Conservation (phyloP, 2,329 filamentous ascomycete genomes). For the Cordyceps farinosa region DNA sequence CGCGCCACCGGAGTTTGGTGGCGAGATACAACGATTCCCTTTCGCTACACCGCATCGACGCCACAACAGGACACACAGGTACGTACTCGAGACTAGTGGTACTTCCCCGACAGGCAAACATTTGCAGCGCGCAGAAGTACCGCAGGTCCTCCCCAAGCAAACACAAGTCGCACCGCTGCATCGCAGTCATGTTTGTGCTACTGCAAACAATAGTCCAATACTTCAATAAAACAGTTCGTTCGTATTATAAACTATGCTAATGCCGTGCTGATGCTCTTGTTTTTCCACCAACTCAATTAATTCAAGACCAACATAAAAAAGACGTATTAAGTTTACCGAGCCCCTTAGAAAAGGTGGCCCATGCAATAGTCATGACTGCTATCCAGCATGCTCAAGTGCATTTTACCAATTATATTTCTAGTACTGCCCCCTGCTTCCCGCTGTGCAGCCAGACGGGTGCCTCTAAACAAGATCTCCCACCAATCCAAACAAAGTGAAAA, state of each 20-base stretch:
- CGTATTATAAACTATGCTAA: slow-evolving; percentile 1
- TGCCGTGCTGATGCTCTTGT: slow-evolving; percentile 4
- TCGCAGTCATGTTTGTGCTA: not conserved
- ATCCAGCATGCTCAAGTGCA: slow-evolving; percentile 15
- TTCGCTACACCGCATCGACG: not conserved
- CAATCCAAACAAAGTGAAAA: not conserved
- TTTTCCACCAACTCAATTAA: not conserved
- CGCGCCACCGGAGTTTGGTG: not conserved
- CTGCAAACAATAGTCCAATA: not conserved
- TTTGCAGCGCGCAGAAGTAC: not conserved
- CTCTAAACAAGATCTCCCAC: not conserved
- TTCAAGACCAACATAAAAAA: slow-evolving; percentile 4
- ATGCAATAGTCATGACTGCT: slow-evolving; percentile 13
- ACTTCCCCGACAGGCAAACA: not conserved
- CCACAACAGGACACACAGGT: not conserved
- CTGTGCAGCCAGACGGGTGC: not conserved
- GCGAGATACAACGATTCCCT: not conserved
- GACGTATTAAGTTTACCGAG: not conserved
- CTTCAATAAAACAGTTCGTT: not conserved
- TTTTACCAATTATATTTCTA: slow-evolving; percentile 13
- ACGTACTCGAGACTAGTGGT: not conserved
- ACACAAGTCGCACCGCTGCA: not conserved
- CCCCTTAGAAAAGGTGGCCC: not conserved
- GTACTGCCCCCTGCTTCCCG: not conserved
- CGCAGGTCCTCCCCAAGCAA: no score